These are phyloP conservation scores for Apiotrichum akiyoshidainum DNA, from an alignment of 1,284 basidiomycete species.

Conservation along the genomic window DNA sequence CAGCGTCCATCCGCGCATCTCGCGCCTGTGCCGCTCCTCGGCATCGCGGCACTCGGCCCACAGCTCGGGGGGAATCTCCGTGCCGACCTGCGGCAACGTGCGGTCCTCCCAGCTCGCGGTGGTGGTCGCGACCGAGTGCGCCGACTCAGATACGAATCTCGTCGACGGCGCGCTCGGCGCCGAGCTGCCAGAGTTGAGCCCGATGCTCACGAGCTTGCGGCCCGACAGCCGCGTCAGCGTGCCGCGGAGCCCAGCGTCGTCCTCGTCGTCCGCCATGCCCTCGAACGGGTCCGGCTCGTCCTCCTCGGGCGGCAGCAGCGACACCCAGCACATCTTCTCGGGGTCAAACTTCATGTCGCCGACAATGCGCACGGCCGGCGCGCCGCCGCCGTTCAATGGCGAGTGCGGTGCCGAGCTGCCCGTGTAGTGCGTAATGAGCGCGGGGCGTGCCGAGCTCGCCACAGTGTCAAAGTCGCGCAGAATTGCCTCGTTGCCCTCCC, in stretches of 20 bases:
- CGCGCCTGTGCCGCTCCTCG: slow-evolving; percentile 70
- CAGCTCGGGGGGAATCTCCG: slow-evolving; percentile 52
- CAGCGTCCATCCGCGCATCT: slow-evolving; percentile 72
- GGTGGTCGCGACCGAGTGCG: slow-evolving; percentile 13
- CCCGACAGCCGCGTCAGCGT: slow-evolving; percentile 58
- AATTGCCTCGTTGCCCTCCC: slow-evolving; percentile 93
- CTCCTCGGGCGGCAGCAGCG: slow-evolving; percentile 74
- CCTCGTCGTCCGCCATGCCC: slow-evolving; percentile 80
- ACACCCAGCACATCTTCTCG: slow-evolving; percentile 88
- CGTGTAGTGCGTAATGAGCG: slow-evolving; percentile 85
- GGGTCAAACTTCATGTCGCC: slow-evolving; percentile 98
- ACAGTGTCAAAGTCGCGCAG: slow-evolving; percentile 85
- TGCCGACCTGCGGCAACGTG: slow-evolving; percentile 8
- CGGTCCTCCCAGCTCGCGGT: slow-evolving; percentile 22
- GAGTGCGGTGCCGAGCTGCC: slow-evolving; percentile 56
- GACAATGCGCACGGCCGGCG: slow-evolving; percentile 61
- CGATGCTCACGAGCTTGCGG: slow-evolving; percentile 31
- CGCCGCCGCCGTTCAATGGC: slow-evolving; percentile 1
- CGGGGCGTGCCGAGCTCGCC: slow-evolving; percentile 81
- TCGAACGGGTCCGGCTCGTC: slow-evolving; percentile 91
- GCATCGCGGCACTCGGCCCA: slow-evolving; percentile 67
- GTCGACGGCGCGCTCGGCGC: not conserved
- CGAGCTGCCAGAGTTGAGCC: slow-evolving; percentile 14
- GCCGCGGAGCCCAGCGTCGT: slow-evolving; percentile 57
- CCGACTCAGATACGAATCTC: slow-evolving; percentile 34